These are phyloP conservation scores for Fremontodendron californicum DNA, from an alignment of 345 rosid species.

Conservation along the genomic window DNA sequence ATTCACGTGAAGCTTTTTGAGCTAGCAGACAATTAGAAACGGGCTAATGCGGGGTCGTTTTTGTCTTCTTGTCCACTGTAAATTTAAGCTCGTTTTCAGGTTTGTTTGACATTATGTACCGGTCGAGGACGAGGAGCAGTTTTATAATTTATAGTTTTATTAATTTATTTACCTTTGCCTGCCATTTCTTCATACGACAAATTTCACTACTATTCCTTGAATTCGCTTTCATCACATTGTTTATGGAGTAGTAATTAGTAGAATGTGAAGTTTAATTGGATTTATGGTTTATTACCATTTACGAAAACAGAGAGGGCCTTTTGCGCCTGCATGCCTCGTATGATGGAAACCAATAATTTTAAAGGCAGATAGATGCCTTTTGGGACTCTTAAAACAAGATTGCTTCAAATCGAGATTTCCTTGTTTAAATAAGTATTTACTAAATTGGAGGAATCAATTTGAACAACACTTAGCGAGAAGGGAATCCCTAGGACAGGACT, in stretches of 20 bases:
- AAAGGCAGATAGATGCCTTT: neutral
- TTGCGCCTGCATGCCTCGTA: neutral
- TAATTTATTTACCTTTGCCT: neutral
- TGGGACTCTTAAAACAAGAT: constrained; percentile 8
- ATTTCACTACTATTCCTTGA: neutral
- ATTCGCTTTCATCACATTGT: neutral
- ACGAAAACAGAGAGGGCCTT: neutral
- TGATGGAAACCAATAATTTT: neutral
- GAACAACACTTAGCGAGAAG: neutral
- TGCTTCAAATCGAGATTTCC: neutral
- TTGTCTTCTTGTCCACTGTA: constrained; percentile 29
- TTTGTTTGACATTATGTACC: neutral
- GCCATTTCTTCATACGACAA: neutral
- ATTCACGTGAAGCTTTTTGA: constrained; percentile 40
- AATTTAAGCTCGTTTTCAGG: constrained; percentile 25
- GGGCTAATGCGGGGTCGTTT: constrained; percentile 15
- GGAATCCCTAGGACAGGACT: constrained; percentile 29
- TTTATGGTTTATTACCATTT: neutral
- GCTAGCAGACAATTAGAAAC: constrained; percentile 26
- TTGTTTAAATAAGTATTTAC: neutral
- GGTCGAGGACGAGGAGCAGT: neutral
- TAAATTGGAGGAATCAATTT: neutral
- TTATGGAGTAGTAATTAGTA: neutral
- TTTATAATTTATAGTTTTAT: neutral
- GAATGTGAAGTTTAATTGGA: neutral